Evolutionary conservation across 2,329 filamentous ascomycete genomes (phyloP), one percentile per base, ranked within the genome.

Genomic region (Hansfordia pulvinata): DNA sequence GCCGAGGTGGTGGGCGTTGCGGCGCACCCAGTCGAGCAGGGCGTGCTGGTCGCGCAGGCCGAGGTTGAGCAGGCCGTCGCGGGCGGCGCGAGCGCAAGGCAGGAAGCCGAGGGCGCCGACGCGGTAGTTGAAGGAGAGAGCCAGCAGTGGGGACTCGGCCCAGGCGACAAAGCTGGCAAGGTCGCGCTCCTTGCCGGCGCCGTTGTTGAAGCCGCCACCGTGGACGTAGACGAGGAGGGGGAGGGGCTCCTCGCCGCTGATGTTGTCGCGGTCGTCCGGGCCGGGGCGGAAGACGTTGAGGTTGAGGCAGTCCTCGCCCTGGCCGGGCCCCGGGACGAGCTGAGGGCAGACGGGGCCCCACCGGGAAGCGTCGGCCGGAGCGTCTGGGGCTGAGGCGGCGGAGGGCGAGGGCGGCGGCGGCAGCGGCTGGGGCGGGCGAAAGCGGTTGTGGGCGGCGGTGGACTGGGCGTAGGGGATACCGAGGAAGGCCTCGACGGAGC

Each of bases 101-200:
- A 77, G 40, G 41, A 80, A 77, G 0, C 75, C 75, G 39, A 76
- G 56, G 4, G 64, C 62, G 7, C 62, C 60, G 20, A 74, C 55
- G 7, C 69, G 57, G 40, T 72, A 61, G 36, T 57, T 57, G 39
- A 64, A 57, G 18, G 53, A 57, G 2, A 66, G 52, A 4, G 49
- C 60, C 20, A 70, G 52, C 28, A 66, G 54, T 1, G 59, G 57
- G 28, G 53, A 38, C 8, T 39, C 45, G 0, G 45, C 38, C 47
- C 56, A 67, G n/a, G 54, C 58, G 10, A 69, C 51, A 55, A 70
- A 60, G 1, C 60, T 58, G 1, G 56, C 54, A 2, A 62, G 60
- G 30, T 68, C 54, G 35, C 67, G 56, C 52, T 47, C 46, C 28
- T 51, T 35, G 30, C 53, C 44, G 36, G 41, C 35, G 28, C 52